Evolutionary conservation across 805 yeast genomes (phyloP), one percentile per base, ranked within the genome.

Genomic region (Nematodospora valgi): DNA sequence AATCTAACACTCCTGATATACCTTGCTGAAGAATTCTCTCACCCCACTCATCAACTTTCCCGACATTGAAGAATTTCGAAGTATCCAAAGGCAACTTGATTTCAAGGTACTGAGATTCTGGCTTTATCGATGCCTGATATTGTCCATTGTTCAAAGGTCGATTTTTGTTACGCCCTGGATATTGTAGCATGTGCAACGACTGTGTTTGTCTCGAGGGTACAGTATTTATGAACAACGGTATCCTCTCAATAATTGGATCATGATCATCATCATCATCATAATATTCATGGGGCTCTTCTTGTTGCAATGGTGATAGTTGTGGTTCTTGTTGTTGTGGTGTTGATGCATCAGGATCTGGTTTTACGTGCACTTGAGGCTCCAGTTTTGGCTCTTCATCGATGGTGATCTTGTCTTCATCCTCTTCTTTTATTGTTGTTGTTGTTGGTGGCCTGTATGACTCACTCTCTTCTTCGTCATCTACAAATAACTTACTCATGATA

Each of bases 11-110:
- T 5, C 97, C 97, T 29, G 73, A 76, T 31, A 85, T 62, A 1
- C 78, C 68, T 48, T 88, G 94, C 23, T 63, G 67, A 14, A 67
- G 65, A 5, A 82, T 73, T 2, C 72, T 64, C 6, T 74, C 51
- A 5, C 72, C 73, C 89, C 95, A 84, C 35, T 74, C 72, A 16
- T 70, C 78, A 5, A 82, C 70, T 47, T 80, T 81, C 9, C 70
- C 61, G 27, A 62, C 69, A 52, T 88, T 91, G 51, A 78, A 86
- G 48, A 83, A 87, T 28, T 70, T 71, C 5, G 64, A 49, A 0
- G 86, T 82, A 35, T 82, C 82, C 33, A 86, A 59, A 10, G 96
- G 95, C 5, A 85, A 64, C 41, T 82, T 86, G 23, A 89, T 72
- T 53, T 86, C 95, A 41, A 93, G 61, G 9, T 79, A 68, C 2